These are phyloP conservation scores for Cercospora zeina DNA, from an alignment of 2,329 filamentous ascomycete species.

Conservation along the genomic window DNA sequence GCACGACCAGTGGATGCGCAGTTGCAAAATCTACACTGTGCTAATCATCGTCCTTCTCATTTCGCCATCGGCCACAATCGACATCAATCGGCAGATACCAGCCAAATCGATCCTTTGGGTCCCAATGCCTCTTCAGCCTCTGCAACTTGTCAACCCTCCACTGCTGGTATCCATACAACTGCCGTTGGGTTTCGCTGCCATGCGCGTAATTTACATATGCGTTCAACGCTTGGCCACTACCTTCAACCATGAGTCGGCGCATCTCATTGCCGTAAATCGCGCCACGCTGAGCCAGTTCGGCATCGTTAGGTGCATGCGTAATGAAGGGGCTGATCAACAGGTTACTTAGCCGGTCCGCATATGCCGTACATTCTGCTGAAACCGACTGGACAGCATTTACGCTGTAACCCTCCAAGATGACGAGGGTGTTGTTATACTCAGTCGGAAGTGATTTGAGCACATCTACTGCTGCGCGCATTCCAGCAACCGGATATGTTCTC, in stretches of 20 bases:
- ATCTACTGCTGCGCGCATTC: constrained; percentile 6
- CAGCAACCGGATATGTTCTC: background rate
- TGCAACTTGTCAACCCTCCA: constrained; percentile 53
- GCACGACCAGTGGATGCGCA: background rate
- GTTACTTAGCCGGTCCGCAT: background rate
- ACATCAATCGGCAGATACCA: constrained; percentile 13
- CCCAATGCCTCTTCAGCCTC: constrained; percentile 53
- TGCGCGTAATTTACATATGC: constrained; percentile 51
- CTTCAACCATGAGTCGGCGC: constrained; percentile 5
- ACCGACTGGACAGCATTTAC: constrained; percentile 5
- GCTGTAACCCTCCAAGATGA: constrained; percentile 17
- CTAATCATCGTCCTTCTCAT: background rate
- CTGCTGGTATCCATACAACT: constrained; percentile 55
- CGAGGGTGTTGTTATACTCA: constrained; percentile 4
- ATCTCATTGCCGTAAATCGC: constrained; percentile 14
- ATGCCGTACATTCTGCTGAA: constrained; percentile 1
- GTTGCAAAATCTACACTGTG: background rate
- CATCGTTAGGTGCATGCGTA: background rate
- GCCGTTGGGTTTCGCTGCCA: constrained; percentile 42
- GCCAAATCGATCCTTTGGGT: constrained; percentile 41
- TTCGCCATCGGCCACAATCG: background rate
- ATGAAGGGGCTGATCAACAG: constrained; percentile 7
- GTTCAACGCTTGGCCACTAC: constrained; percentile 6
- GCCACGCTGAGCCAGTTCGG: constrained; percentile 4
- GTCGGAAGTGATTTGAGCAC: constrained; percentile 5